Base-by-base conservation (phyloP, 192 early-diverging fungal genomes). In the Anaeromyces robustus region DNA sequence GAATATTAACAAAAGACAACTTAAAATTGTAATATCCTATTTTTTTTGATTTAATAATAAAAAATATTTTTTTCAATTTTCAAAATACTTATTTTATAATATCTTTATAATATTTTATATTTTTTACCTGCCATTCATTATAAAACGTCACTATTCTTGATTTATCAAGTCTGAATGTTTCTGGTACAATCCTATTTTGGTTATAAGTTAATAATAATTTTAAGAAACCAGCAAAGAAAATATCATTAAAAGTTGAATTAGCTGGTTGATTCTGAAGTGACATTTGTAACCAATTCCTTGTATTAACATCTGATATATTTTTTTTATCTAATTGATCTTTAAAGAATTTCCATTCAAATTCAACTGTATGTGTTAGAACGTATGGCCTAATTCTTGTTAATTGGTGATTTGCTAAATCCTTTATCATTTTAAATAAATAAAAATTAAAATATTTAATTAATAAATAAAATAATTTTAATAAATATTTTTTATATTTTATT, bases 341-440 rank as follows among this genome's bases (percentile, higher is more conserved):
- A 84, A 94, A 93, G 85, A 89, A 90, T 78, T 89, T 89, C 81
- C 89, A 89, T 84, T 94, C 93, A 82, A 89, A 94, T 12, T 89
- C 87, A 6, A 88, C 85, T 19, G 93, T 89, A 26, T 92, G 89
- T 78, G 91, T 87, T 29, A 92, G 85, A 81, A 94, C 90, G 85
- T 89, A 91, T 30, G 90, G 91, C 81, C 92, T 86, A 78, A 93
- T 87, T 81, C 89, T 83, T 78, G 89, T 87, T 28, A 94, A 86
- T 84, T 92, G 89, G 80, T 88, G 87, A 81, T 94, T 94, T 29
- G 89, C 89, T 80, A 87, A 90, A 43, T 90, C 89, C 88, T 90
- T 52, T 17, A n/a, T n/a, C n/a, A 29, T 77, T 77, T 68, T 28
- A n/a, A 78, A 31, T 81, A 29, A 16, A 29, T 77, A 30, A 68